Conservation (phyloP, 495 filamentous ascomycete genomes). For the Hypoxylon subgilvum region DNA sequence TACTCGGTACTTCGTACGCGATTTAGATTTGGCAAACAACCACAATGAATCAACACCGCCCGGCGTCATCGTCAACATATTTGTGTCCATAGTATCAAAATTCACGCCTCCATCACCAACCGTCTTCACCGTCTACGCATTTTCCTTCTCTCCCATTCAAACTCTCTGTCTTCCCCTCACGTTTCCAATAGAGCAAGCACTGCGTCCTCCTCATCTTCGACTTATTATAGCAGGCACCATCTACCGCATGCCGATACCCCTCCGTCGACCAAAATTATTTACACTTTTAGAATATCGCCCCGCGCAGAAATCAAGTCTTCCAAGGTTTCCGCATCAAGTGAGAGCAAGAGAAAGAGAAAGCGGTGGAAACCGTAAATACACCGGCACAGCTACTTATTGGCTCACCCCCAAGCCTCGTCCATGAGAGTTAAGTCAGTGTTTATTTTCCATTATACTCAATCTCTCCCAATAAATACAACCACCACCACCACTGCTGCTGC, state of each 20-base stretch:
- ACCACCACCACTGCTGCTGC: too few species aligned
- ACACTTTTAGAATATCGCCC: slow-evolving; percentile 2
- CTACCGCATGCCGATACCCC: background rate
- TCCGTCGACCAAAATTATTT: slow-evolving; percentile 8
- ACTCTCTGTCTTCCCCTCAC: too few species aligned
- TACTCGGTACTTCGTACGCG: too few species aligned
- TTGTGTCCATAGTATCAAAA: too few species aligned
- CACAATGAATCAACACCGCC: too few species aligned
- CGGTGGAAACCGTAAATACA: slow-evolving; percentile 10
- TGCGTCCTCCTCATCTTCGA: background rate
- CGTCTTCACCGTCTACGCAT: slow-evolving; percentile 14
- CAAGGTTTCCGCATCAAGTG: slow-evolving; percentile 13
- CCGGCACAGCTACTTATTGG: background rate
- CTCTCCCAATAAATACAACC: too few species aligned
- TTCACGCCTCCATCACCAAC: too few species aligned
- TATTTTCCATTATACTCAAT: too few species aligned
- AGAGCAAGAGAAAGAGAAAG: too few species aligned
- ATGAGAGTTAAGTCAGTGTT: slow-evolving; percentile 26
- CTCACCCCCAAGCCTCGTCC: slow-evolving; percentile 1
- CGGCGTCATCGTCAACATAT: too few species aligned
- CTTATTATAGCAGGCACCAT: background rate
- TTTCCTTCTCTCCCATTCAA: too few species aligned
- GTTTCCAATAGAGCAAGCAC: background rate
- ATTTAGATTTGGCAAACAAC: too few species aligned
- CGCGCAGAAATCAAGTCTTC: slow-evolving; percentile 18